Evolutionary conservation across 2,329 filamentous ascomycete genomes (phyloP).

Genomic region (Dactylellina sp.): DNA sequence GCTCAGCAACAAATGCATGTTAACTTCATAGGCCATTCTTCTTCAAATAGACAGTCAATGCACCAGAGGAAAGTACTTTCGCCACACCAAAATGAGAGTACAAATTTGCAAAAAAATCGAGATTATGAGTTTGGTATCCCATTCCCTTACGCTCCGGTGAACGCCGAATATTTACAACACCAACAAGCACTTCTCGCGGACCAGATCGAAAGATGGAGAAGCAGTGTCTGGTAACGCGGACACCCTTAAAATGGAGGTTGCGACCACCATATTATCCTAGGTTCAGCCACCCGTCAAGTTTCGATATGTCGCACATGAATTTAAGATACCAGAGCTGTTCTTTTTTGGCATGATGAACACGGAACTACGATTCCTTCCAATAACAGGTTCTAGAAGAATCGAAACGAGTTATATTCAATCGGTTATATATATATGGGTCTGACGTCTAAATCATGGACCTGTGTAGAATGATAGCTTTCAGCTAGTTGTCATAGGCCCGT

Average conservation of each 20-base stretch:
- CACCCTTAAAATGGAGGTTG: neutral
- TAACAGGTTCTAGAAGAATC: too few relatives aligned
- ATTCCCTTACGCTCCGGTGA: conserved; percentile 53
- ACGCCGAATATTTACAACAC: conserved; percentile 53
- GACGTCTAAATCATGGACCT: too few relatives aligned
- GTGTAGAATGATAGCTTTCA: too few relatives aligned
- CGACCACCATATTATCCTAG: neutral
- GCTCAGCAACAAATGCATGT: conserved; percentile 55
- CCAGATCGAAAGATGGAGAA: conserved; percentile 55
- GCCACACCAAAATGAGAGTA: conserved; percentile 33
- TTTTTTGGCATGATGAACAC: too few relatives aligned
- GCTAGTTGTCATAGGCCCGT: too few relatives aligned
- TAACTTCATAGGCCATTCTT: conserved; percentile 33
- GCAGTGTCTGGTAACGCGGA: conserved; percentile 46
- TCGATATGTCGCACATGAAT: neutral
- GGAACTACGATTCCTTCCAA: neutral
- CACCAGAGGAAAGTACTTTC: conserved; percentile 36
- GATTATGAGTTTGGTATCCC: conserved; percentile 51
- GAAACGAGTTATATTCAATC: too few relatives aligned
- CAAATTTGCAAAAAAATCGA: conserved; percentile 16
- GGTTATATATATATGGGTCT: too few relatives aligned
- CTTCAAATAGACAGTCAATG: conserved; percentile 13
- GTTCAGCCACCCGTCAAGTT: neutral
- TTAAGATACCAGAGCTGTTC: neutral
- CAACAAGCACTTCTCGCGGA: conserved; percentile 51